Evolutionary conservation across 169 alveolate species (phyloP), one percentile per base, ranked within the genome.

Genomic region (Cryptosporidium viatorum): DNA sequence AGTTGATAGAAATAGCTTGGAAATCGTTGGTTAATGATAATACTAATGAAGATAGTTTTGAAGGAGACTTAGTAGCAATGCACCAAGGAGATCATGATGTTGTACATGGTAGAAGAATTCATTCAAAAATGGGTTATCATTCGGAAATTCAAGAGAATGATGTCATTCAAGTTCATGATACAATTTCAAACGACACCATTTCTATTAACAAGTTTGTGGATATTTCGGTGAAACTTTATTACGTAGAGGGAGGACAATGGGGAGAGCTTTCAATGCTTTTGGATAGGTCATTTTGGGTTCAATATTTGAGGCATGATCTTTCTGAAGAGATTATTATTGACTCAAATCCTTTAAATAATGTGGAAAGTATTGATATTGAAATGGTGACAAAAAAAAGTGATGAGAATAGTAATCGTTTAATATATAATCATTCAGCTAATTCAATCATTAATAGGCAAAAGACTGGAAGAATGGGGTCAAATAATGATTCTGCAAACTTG

Each of bases 181-280:
- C 71, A n/a, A 73, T 37, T 10, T 55, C 86, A 16, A 73, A 52
- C 26, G 55, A 31, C 6, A 73, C 86, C 1, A 35, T 73, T 18
- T 73, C 86, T 7, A 73, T 73, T 10, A 29, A 73, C 43, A 52
- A 59, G 21, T 73, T 73, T 73, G 86, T 73, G 14, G 48, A 52
- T 58, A 69, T 73, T 9, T 52, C 86, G 10, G 55, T 73, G 3
- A 73, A 73, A 12, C 35, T 73, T 12, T 73, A 73, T 55, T 73
- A 73, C 37, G 86, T 73, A 5, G 86, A 73, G n/a, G 86, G 86
- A 29, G 86, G 86, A 23, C 86, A 73, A 41, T 73, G 86, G 86
- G 86, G 86, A 37, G 86, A 73, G 39, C 43, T 73, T 26, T 73
- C 86, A 31, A 73, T 73, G 86, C 45, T 39, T 12, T 58, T 73